Evolutionary conservation across 441 rosid species (phyloP).

Genomic region (Jatropha multifida): DNA sequence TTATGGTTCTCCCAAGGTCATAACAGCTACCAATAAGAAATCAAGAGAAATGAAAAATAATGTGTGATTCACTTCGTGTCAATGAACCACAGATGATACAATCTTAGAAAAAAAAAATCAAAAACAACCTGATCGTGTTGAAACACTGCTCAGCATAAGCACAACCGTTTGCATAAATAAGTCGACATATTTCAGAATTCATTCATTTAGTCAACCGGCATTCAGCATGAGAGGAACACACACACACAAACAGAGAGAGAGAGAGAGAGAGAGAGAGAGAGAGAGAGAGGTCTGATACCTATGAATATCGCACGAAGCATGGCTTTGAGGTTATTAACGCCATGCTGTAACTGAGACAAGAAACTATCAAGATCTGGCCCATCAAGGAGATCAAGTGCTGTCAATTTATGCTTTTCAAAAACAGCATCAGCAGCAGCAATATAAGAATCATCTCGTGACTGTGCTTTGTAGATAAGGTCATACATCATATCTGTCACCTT

Average conservation of each 20-base stretch:
- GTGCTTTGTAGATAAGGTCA: slow-evolving; percentile 54
- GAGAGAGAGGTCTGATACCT: slow-evolving; percentile 38
- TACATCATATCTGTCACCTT: slow-evolving; percentile 97
- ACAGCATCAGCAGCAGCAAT: slow-evolving; percentile 63
- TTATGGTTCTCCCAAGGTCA: no score
- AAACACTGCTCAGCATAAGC: not conserved
- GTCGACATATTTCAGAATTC: not conserved
- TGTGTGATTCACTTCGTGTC: not conserved
- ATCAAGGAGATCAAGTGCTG: slow-evolving; percentile 72
- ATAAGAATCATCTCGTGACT: slow-evolving; percentile 72
- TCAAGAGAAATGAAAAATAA: not conserved
- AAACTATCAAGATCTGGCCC: slow-evolving; percentile 68
- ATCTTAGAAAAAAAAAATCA: not conserved
- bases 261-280: not conserved
- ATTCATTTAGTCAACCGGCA: not conserved
- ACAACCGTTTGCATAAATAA: slow-evolving; percentile 7
- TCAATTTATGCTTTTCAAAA: slow-evolving; percentile 67
- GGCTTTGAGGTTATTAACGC: slow-evolving; percentile 80
- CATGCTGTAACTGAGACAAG: slow-evolving; percentile 63
- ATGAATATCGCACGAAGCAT: slow-evolving; percentile 97
- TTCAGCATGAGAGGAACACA: no score
- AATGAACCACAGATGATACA: not conserved
- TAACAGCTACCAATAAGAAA: not conserved
- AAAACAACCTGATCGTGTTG: not conserved
- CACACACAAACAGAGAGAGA: not conserved